Conservation (phyloP, 805 yeast genomes). For the Candida parachauliodes region DNA sequence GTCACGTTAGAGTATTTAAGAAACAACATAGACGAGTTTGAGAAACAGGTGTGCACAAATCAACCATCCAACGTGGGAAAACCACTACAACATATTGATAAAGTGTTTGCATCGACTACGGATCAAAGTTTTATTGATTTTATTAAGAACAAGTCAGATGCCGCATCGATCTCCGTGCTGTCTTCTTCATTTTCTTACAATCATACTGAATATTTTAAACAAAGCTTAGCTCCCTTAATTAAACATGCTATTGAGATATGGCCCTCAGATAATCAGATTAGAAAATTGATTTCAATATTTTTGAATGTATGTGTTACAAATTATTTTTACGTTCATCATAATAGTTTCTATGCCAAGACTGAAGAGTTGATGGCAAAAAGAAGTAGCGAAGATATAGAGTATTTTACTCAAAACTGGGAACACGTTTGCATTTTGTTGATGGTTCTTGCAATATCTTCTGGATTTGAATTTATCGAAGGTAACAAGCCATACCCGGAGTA, state of each 20-base stretch:
- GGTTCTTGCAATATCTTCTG: slow-evolving; percentile 13
- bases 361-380: slow-evolving; percentile 8
- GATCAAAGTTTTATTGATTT: slow-evolving; percentile 16
- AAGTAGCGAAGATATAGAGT: slow-evolving; percentile 7
- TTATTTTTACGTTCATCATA: slow-evolving; percentile 15
- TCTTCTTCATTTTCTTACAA: slow-evolving; percentile 8
- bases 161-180: neutral
- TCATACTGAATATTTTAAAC: slow-evolving; percentile 6
- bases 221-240: slow-evolving; percentile 8
- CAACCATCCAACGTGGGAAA: neutral
- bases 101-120: slow-evolving; percentile 12
- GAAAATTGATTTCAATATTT: slow-evolving; percentile 10
- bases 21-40: slow-evolving; percentile 12
- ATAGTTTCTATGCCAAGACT: slow-evolving; percentile 5
- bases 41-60: slow-evolving; percentile 10
- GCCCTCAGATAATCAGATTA: slow-evolving; percentile 11
- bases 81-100: slow-evolving; percentile 5
- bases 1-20: slow-evolving; percentile 9
- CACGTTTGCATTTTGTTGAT: slow-evolving; percentile 10
- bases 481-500: slow-evolving; percentile 5
- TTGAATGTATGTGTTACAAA: slow-evolving; percentile 16
- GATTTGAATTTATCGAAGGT: slow-evolving; percentile 13
- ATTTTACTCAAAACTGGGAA: slow-evolving; percentile 12
- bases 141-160: slow-evolving; percentile 10
- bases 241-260: slow-evolving; percentile 11